Evolutionary conservation across 805 yeast species (phyloP), one percentile per base, ranked within the genome.

Genomic region (Starmerella apis): DNA sequence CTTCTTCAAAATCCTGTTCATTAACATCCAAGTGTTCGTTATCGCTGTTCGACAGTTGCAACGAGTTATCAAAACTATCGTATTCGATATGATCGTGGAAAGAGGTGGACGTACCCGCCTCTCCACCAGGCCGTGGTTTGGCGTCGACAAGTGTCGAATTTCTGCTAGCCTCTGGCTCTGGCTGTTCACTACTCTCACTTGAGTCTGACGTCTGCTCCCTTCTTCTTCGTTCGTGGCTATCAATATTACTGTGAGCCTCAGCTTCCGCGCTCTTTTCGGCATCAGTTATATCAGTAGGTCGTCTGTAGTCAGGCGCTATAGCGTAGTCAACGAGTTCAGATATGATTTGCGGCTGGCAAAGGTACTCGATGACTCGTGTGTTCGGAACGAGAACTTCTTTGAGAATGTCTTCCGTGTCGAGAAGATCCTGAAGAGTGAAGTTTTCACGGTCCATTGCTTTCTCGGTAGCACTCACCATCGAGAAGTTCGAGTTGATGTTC

Each of bases 291-390:
- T 25, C 50, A 16, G 46, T 20, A 2, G 38, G 43, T 32, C 23
- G 24, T 18, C 10, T 20, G 23, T 13, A 19, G 10, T 58, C 78
- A 1, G 58, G 56, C 18, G 56, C 55, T 37, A 87, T 75, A 59
- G 78, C 79, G 7, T 48, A 30, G 35, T 81, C 78, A 27, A 90
- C 78, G 51, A 90, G 73, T 50, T 78, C 77, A 47, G 71, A 74
- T 52, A 90, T 65, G 14, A 86, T 78, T 47, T 80, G 83, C 14
- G 92, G 87, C 61, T 84, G 85, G 55, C 90, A 74, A 49, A 92
- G 70, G 59, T 81, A 81, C 59, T 86, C 92, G 35, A 88, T 72
- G 45, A 92, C 73, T 61, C 83, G 81, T 41, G 81, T 74, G 63
- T 83, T 83, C 18, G 86, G 80, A 20, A 82, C 77, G 55, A 81